A percentile compares a stretch with the other conserved stretches of the same genome.
phyloP scores from a whole-genome alignment of 306 rosid species.

The Rubus idaeus region DNA sequence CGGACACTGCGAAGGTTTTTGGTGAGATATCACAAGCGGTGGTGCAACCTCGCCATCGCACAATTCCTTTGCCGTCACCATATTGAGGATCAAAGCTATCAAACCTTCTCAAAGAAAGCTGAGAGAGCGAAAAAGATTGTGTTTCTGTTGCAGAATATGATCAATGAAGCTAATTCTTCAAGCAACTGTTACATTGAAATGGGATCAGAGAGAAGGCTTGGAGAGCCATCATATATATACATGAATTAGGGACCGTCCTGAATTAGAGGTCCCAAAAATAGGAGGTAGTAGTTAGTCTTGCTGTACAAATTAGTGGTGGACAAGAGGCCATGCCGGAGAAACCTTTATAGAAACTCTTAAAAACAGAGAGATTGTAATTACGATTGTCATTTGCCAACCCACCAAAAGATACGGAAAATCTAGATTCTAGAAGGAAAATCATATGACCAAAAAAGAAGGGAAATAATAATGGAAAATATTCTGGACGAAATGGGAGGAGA shows the following conservation, averaged over 20 bases:
- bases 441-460: background rate
- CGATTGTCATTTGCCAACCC: background rate
- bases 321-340: background rate
- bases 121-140: background rate
- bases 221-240: background rate
- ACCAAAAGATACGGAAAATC: background rate
- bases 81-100: background rate
- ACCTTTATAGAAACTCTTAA: background rate
- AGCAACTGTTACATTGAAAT: background rate
- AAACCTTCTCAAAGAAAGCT: background rate
- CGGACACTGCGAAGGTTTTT: slow-evolving; percentile 7
- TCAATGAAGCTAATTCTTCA: background rate
- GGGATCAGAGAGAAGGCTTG: background rate
- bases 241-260: background rate
- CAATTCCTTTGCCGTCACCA: slow-evolving; percentile 9
- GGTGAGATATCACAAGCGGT: background rate
- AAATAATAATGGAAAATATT: background rate
- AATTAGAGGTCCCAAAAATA: background rate
- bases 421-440: background rate
- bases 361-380: background rate
- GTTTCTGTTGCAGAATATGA: background rate
- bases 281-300: background rate
- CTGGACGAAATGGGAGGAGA: background rate
- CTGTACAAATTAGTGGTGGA: background rate
- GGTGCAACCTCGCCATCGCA: slow-evolving; percentile 17